Conservation (phyloP, 73 alveolate species). For the Paraurostyla sp. region DNA sequence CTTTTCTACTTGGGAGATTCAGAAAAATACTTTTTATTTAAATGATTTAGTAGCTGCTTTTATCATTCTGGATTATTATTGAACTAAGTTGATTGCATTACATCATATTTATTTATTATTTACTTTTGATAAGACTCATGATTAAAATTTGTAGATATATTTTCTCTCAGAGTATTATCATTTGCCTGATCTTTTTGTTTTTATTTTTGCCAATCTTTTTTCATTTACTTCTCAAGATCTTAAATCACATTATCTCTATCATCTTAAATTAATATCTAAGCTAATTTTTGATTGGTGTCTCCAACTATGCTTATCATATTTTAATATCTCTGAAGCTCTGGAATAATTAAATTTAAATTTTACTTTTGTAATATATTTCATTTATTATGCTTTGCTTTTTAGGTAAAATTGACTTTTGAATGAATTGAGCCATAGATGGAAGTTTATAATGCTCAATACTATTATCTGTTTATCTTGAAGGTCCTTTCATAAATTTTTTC, state of each 20-base stretch:
- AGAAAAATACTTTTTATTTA: no score
- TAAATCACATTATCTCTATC: not conserved
- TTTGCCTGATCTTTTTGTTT: not conserved
- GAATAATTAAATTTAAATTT: not conserved
- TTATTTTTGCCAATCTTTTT: not conserved
- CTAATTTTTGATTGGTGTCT: not conserved
- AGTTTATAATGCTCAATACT: conserved; percentile 17
- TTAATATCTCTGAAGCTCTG: conserved; percentile 19
- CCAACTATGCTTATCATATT: conserved; percentile 40
- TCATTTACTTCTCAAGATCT: not conserved
- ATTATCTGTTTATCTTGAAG: not conserved
- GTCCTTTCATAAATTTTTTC: not conserved
- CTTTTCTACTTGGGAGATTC: no score
- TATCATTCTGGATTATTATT: no score
- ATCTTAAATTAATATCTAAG: not conserved
- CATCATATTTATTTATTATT: no score
- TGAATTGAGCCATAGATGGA: conserved; percentile 51
- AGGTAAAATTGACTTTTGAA: conserved; percentile 42
- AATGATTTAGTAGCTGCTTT: no score
- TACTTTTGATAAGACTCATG: no score
- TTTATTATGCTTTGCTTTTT: conserved; percentile 32
- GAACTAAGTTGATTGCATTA: no score
- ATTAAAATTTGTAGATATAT: no score
- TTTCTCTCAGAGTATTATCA: no score
- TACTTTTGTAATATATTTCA: conserved; percentile 18